A percentile compares a stretch with the other conserved stretches of the same genome.
These are phyloP conservation scores for Tricholoma sp. DNA, from an alignment of 768 basidiomycete species.

Conservation along the genomic window DNA sequence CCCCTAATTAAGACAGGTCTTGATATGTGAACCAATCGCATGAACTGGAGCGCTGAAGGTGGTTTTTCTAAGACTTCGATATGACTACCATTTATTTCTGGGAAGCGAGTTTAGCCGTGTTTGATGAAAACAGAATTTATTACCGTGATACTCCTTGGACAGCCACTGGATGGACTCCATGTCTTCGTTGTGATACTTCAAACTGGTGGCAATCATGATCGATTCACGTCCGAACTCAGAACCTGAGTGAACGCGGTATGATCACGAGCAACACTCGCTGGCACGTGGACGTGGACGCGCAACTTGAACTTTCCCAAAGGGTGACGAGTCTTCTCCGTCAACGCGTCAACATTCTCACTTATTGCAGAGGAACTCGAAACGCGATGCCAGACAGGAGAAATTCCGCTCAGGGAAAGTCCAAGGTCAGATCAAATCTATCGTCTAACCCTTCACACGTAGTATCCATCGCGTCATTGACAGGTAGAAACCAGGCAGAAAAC, in stretches of 20 bases:
- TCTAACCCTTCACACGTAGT: neutral
- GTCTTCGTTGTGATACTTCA: too few relatives aligned
- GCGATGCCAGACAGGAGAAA: conserved; percentile 24
- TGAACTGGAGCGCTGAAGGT: conserved; percentile 67
- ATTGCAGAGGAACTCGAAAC: neutral
- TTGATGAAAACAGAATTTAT: neutral
- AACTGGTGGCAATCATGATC: too few relatives aligned
- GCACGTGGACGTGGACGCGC: neutral
- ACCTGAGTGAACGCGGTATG: neutral
- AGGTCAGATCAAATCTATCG: conserved; percentile 15
- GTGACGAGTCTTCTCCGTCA: too few relatives aligned
- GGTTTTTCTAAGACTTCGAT: conserved; percentile 45
- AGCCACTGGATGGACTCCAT: conserved; percentile 20
- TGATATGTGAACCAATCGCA: conserved; percentile 59
- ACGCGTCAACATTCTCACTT: too few relatives aligned
- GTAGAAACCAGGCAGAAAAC: conserved; percentile 31
- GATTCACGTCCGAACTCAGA: too few relatives aligned
- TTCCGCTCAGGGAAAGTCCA: conserved; percentile 16
- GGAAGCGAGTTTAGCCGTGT: neutral
- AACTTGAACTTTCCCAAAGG: too few relatives aligned
- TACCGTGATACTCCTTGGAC: conserved; percentile 40
- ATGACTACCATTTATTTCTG: conserved; percentile 57
- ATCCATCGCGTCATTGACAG: conserved; percentile 8
- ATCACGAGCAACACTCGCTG: neutral
- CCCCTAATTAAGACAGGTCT: conserved; percentile 75